Evolutionary conservation across 805 yeast genomes (phyloP), one percentile per base, ranked within the genome.

Genomic region (Metschnikowia lachancei): DNA sequence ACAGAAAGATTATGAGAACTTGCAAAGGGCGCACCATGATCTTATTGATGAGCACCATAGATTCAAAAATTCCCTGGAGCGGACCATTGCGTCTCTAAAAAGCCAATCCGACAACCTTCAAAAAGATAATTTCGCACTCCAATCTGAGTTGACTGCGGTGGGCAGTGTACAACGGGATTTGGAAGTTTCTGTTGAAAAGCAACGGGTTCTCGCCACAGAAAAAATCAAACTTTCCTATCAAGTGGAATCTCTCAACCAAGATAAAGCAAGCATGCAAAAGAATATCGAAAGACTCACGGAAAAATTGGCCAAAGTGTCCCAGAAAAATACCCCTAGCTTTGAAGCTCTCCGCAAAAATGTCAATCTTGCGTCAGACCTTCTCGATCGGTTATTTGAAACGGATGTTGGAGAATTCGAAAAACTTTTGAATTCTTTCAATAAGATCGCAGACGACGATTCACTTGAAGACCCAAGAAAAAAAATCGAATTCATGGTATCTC

Each of bases 401-500:
- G 80, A 78, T 46, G 59, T 78, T 2, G 62, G 68, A 4, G 77
- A 76, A 49, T 73, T 81, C 37, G 72, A 76, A 12, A 78, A 71
- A 50, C 58, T 81, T n/a, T 65, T 82, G 34, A 64, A 67, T 16
- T 69, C 78, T 1, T 74, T 82, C 46, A 73, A 76, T 33, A 74
- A 76, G 51, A 72, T 83, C 2, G 70, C 84, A 3, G 88, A 84
- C 49, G 77, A 76, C 43, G 56, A 70, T 3, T 82, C 88, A 0
- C 71, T 82, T 14, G 66, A 67, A n/a, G 86, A 81, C 45, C 85
- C 88, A 7, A 69, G 73, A 18, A 67, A 68, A 18, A 78, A 82
- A 53, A 63, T 83, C 24, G 68, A 71, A 7, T 66, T 69, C 44
- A 53, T 76, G 39, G 62, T 70, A 7, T 66, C 72, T 32, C 17